Evolutionary conservation across 2,329 filamentous ascomycete genomes (phyloP), one percentile per base, ranked within the genome.

Genomic region (Penicillium sp.): DNA sequence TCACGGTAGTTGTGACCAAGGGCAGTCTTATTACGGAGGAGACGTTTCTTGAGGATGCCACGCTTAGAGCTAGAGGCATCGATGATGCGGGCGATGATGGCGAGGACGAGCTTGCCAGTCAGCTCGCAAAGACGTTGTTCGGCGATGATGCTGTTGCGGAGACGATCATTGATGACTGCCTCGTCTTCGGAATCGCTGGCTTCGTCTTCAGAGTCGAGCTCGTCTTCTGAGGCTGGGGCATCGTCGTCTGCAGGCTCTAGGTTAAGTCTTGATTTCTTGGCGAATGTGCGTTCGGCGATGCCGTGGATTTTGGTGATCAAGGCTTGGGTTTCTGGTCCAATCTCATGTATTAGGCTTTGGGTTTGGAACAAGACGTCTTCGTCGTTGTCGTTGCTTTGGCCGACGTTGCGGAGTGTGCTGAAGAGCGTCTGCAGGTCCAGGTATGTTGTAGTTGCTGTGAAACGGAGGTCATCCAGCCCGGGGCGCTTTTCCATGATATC

Each of bases 51-150:
- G 34, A 96, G 80, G 67, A 83, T 84, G 29, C 84, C 85, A 8
- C 81, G 81, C 29, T 83, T 76, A 10, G 81, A 75, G 7, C 83
- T 84, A 1, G 77, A 78, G 39, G 79, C 76, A 67, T 95, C 91
- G 47, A 97, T 78, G 38, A 91, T 84, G 49, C 85, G 85, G 18
- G 86, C 90, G 9, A 89, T 79, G 19, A 96, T 85, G 11, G 87
- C 88, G 39, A 96, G 82, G 35, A 97, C 89, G 40, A 96, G 84
- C 69, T 94, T 95, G 58, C 86, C 88, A 0, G 92, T 87, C 26
- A 97, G 79, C 64, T 93, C 88, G 72, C 93, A 97, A 0, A 97
- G 81, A 18, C 86, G 84, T 68, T 93, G 88, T 73, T 97, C 94
- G 0, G 91, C 86, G 55, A 92, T 81, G 32, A 97, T 81, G 53